phyloP scores from a whole-genome alignment of 139 green algal species.

The Haematococcus lacustris region DNA sequence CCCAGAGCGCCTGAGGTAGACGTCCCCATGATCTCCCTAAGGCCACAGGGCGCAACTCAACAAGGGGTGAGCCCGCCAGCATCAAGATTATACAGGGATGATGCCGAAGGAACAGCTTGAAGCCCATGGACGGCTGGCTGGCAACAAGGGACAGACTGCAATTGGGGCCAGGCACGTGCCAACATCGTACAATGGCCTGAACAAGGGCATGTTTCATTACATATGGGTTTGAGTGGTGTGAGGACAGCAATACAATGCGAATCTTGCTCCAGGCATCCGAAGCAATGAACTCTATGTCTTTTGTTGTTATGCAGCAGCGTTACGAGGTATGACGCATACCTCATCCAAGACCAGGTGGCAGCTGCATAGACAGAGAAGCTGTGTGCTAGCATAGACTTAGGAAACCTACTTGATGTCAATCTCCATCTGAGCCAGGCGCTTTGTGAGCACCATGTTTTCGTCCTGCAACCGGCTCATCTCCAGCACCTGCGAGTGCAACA shows the following conservation, averaged over 20 bases:
- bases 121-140: too few species aligned
- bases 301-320: neutral
- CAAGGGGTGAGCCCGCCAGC: conserved; percentile 12
- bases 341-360: neutral
- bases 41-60: too few species aligned
- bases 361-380: neutral
- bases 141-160: neutral
- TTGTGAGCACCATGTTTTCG: conserved; percentile 40
- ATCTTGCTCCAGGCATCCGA: neutral
- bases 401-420: conserved; percentile 27
- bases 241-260: neutral
- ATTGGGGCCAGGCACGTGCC: neutral
- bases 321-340: neutral
- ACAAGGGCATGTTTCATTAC: neutral
- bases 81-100: too few species aligned
- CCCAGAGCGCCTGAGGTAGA: too few species aligned
- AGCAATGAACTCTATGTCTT: neutral
- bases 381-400: neutral
- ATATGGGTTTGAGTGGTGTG: conserved; percentile 7
- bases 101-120: neutral
- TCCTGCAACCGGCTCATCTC: conserved; percentile 42
- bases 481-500: too few species aligned
- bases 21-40: too few species aligned
- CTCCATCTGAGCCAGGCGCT: conserved; percentile 34
- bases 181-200: neutral